Percentiles rank a stretch among this genome's conserved stretches.
phyloP scores from a whole-genome alignment of 768 basidiomycete genomes.

The Mrakia frigida region DNA sequence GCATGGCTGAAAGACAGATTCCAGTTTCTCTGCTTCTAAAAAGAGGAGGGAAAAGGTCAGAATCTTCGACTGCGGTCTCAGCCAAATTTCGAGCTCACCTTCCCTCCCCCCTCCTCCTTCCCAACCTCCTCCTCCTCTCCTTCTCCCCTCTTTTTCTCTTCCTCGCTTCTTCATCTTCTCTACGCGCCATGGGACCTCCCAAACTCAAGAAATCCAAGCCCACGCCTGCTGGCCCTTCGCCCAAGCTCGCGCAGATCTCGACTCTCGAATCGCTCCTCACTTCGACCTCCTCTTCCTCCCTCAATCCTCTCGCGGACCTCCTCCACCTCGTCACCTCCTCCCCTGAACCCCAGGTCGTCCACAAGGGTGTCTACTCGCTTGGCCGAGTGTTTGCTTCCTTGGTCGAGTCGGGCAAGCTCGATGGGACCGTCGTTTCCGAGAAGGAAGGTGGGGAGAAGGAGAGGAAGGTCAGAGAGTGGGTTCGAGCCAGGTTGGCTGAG shows the following conservation, averaged over 20 bases:
- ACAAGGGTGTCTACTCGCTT: conserved; percentile 72
- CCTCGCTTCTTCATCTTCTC: neutral
- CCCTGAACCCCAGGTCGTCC: conserved; percentile 55
- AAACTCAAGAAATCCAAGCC: conserved; percentile 20
- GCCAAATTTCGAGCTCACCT: conserved; percentile 6
- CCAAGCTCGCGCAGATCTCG: conserved; percentile 11
- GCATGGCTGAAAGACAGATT: too few species aligned
- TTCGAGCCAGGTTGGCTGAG: conserved; percentile 65
- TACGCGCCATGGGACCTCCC: conserved; percentile 1
- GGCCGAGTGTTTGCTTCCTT: conserved; percentile 70
- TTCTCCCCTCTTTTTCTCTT: neutral
- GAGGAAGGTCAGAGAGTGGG: conserved; percentile 60
- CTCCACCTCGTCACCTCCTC: conserved; percentile 51
- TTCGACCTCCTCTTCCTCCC: conserved; percentile 3
- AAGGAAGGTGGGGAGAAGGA: conserved; percentile 50
- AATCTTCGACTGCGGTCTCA: too few species aligned
- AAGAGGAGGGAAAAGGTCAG: too few species aligned
- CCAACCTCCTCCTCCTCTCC: neutral
- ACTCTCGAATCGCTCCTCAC: conserved; percentile 12
- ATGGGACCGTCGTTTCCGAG: conserved; percentile 45
- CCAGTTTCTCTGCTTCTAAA: too few species aligned
- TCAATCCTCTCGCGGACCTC: conserved; percentile 73
- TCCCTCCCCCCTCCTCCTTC: neutral
- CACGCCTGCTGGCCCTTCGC: neutral
- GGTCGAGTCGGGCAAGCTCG: conserved; percentile 57